Base-by-base conservation (phyloP, 2,329 filamentous ascomycete genomes). In the Dendryphion nanum region DNA sequence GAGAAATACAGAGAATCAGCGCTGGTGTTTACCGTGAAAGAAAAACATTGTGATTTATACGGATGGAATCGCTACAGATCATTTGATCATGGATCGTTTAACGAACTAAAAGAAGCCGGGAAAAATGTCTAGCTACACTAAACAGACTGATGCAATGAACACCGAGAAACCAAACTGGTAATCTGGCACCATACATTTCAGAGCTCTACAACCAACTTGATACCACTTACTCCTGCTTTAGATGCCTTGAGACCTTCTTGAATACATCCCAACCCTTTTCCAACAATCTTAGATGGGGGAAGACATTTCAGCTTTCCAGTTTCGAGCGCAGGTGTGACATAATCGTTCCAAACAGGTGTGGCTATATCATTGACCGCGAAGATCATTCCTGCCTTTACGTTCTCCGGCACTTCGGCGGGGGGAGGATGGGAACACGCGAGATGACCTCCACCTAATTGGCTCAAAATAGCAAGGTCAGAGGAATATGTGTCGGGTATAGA, bases 201-300 rank as follows among this genome's bases (percentile, higher is more conserved):
- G n/a, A 67, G 58, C 24, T 66, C 57, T 38, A 70, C 53, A 4
- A 71, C 64, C 24, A 70, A 35, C 43, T 71, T 70, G 35, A 59
- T 55, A 1, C 58, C 66, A 37, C 66, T 70, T 3, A 71, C 58
- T 4, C 59, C 59, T 7, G 53, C 51, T 19, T 50, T 54, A 4
- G 49, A 57, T 30, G 47, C 45, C 26, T 51, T 38, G 12, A 61
- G 15, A 12, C 40, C 54, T 19, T 53, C 44, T 17, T 62, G 44
- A n/a, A 62, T 35, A 18, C 35, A 38, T n/a, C 52, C 53, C 33
- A 64, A 34, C 1, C 57, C 57, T 21, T 51, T 53, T 1, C 54
- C 59, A 18, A 62, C 50, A 4, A 63, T 37, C 13, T 42, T 47
- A 16, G 57, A 43, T 2, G 46, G 46, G 1, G 55, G 56, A 30